phyloP scores from a whole-genome alignment of 2,329 filamentous ascomycete species.

The Fonsecaea monophora region DNA sequence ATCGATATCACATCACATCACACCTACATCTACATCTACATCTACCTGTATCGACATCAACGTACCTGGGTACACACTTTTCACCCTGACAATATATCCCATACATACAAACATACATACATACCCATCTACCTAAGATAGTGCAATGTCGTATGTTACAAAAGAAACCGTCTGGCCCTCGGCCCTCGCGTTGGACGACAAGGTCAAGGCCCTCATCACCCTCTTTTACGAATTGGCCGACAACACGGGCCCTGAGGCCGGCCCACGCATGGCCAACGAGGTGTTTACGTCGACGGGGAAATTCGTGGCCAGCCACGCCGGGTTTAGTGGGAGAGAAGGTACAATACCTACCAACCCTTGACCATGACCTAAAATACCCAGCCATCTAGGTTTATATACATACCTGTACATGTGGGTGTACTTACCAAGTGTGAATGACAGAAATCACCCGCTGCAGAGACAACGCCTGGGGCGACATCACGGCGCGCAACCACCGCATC shows the following conservation, averaged over 20 bases:
- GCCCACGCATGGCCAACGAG: conserved; percentile 19
- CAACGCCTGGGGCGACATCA: conserved; percentile 8
- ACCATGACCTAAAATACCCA: no score
- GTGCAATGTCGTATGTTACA: conserved; percentile 19
- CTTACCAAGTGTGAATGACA: not conserved
- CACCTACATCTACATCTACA: no score
- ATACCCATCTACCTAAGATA: not conserved
- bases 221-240: conserved; percentile 24
- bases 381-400: no score
- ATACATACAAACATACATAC: no score
- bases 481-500: conserved; percentile 5
- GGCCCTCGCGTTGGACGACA: not conserved
- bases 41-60: no score
- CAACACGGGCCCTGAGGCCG: conserved; percentile 1
- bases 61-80: no score
- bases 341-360: no score
- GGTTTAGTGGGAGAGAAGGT: not conserved
- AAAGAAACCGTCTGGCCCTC: conserved; percentile 19
- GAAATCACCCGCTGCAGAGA: conserved; percentile 15
- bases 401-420: no score
- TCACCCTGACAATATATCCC: no score
- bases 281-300: conserved; percentile 14
- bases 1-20: no score
- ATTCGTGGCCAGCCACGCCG: not conserved
- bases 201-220: conserved; percentile 14